Evolutionary conservation across 2,329 filamentous ascomycete species (phyloP).

Genomic region (Stenocarpella maydis): DNA sequence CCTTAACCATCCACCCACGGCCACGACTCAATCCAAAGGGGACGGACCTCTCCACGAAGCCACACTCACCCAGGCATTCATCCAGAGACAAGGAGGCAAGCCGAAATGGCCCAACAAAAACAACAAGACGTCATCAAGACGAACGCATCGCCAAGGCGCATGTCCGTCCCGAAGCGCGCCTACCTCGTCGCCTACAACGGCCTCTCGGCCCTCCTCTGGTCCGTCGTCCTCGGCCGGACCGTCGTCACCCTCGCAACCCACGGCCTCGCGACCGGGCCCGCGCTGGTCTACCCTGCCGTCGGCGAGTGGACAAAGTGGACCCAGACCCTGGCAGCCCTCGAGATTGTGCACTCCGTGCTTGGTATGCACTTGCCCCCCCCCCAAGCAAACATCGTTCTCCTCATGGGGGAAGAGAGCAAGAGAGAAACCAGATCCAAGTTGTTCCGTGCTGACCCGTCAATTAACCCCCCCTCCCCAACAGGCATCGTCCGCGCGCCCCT

Average conservation of each 20-base stretch:
- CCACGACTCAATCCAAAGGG: not conserved
- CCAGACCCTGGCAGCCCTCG: constrained; percentile 83
- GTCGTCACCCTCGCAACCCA: constrained; percentile 59
- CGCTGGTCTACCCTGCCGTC: constrained; percentile 66
- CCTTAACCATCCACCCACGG: not conserved
- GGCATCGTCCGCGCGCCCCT: constrained; percentile 87
- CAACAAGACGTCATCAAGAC: constrained; percentile 38
- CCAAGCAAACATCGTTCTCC: not conserved
- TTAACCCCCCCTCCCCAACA: constrained; percentile 44
- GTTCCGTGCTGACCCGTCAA: not conserved
- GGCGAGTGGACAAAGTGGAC: constrained; percentile 78
- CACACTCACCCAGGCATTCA: not conserved
- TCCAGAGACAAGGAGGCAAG: not conserved
- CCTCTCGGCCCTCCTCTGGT: constrained; percentile 68
- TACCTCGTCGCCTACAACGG: constrained; percentile 36
- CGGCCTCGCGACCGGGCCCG: constrained; percentile 51
- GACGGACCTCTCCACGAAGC: not conserved
- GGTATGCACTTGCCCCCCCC: constrained; percentile 58
- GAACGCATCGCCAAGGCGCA: constrained; percentile 37
- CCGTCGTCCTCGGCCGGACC: constrained; percentile 76
- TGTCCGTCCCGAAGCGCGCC: constrained; percentile 40
- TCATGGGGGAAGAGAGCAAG: not conserved
- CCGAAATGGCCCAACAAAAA: constrained; percentile 38
- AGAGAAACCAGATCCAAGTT: no score
- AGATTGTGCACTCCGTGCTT: constrained; percentile 81